Evolutionary conservation across 169 alveolate species (phyloP).

Genomic region (Cryptosporidium viatorum): DNA sequence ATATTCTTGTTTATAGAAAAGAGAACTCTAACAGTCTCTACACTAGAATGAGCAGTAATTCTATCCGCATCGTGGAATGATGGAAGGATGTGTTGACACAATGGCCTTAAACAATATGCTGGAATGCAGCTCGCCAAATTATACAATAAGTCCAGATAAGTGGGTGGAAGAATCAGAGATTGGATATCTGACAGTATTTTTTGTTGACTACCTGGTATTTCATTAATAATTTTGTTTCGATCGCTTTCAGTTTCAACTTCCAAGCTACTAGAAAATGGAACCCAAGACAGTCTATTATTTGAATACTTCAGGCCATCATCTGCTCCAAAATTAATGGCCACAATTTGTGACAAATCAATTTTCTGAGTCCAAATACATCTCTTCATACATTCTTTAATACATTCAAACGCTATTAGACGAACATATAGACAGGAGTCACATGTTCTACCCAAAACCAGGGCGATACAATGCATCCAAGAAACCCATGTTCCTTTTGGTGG

Average conservation of each 20-base stretch:
- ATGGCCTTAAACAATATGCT: constrained; percentile 64
- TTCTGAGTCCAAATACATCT: constrained; percentile 66
- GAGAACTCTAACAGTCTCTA: constrained; percentile 48
- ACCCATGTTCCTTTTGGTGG: constrained; percentile 73
- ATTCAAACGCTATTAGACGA: constrained; percentile 53
- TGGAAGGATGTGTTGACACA: constrained; percentile 68
- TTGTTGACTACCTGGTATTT: neutral
- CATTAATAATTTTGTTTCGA: neutral
- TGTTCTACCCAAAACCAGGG: constrained; percentile 55
- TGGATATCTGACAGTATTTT: constrained; percentile 25
- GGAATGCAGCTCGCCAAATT: constrained; percentile 47
- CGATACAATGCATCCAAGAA: constrained; percentile 72
- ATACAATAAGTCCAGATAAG: constrained; percentile 19
- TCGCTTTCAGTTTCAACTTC: neutral
- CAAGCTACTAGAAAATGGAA: neutral
- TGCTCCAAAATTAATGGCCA: constrained; percentile 18
- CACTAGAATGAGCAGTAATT: constrained; percentile 56
- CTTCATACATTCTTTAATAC: constrained; percentile 63
- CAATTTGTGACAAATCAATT: constrained; percentile 7
- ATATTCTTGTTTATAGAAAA: constrained; percentile 46
- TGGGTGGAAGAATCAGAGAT: constrained; percentile 53
- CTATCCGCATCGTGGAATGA: constrained; percentile 68
- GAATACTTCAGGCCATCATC: neutral
- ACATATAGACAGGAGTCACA: constrained; percentile 64
- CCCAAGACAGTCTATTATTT: neutral